A percentile compares a stretch with the other conserved stretches of the same genome.
These are phyloP conservation scores for Candolleomyces eurysporus DNA, from an alignment of 768 basidiomycete species.

Conservation along the genomic window DNA sequence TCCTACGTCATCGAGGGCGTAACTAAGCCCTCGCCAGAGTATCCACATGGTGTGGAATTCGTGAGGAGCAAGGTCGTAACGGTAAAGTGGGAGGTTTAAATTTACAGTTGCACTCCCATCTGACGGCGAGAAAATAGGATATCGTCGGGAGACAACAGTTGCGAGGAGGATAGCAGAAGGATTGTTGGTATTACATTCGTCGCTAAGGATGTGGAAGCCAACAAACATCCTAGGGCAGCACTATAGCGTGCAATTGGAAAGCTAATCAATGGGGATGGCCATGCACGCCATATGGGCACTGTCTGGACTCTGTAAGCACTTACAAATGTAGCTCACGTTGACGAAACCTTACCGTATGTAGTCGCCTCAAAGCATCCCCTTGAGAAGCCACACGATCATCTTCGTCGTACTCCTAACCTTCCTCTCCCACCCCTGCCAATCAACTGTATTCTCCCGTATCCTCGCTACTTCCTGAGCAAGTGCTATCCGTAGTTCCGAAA, in stretches of 20 bases:
- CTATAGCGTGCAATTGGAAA: neutral
- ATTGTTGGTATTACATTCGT: neutral
- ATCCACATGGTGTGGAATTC: neutral
- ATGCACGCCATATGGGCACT: neutral
- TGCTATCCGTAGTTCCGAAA: conserved; percentile 36
- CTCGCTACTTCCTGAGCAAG: conserved; percentile 54
- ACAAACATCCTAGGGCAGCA: neutral
- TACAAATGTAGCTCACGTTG: neutral
- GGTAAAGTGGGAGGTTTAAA: neutral
- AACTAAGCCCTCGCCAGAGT: neutral
- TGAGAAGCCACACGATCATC: conserved; percentile 58
- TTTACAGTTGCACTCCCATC: neutral
- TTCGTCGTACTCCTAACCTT: conserved; percentile 64
- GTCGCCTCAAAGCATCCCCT: conserved; percentile 57
- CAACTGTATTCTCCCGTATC: conserved; percentile 45
- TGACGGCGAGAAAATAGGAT: neutral
- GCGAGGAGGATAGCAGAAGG: neutral
- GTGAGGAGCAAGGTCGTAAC: conserved; percentile 4
- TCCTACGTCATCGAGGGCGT: conserved; percentile 8
- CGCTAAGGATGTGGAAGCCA: neutral
- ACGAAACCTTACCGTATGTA: neutral
- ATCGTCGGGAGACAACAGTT: neutral
- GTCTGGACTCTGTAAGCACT: neutral
- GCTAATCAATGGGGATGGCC: neutral
- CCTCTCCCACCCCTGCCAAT: conserved; percentile 61